Base-by-base conservation (phyloP, 768 basidiomycete species). In the Pholiota molesta region DNA sequence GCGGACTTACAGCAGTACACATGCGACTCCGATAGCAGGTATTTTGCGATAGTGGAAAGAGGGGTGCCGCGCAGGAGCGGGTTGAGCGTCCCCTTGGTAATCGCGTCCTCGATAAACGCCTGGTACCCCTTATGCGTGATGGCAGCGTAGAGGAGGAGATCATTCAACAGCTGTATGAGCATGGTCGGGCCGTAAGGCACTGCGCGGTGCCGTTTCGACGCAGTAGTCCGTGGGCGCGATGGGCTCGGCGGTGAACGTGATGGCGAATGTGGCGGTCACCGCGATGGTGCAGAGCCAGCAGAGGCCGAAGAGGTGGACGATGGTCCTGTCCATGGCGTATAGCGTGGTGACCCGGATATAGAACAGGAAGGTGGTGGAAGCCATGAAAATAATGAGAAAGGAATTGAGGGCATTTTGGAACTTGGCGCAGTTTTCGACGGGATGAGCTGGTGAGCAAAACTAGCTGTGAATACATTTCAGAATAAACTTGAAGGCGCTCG, bases 1-100 rank as follows among this genome's bases (percentile, higher is more conserved):
- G 8, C 13, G 1, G 19, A 66, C 65, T 44, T 29, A 64, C 62
- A 62, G 40, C 44, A 62, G 47, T 63, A 66, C 0, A 59, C n/a
- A 11, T 63, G 60, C 45, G 57, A 59, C 16, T 64, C 57, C 26
- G 52, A 58, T 9, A 60, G 35, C 9, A 63, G 19, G 28, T 52
- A 57, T 31, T 61, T 54, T 16, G 54, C 35, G 2, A 57, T 16
- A 5, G 55, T 58, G n/a, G 57, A 33, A 16, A 64, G 26, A 3
- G 60, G 19, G 33, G 52, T 35, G 26, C 57, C 44, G 7, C 51
- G 47, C 23, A 49, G 8, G 16, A 51, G 35, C 5, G 61, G 11
- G 17, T 45, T 33, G 0, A 49, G 19, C 13, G 55, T 45, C 37
- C 39, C 53, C 44, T 52, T 49, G 49, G 23, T 19, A 53, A 23